These are phyloP conservation scores for Pilasporangium apinafurcum DNA, from an alignment of 352 stramenopile genomes.

Conservation along the genomic window DNA sequence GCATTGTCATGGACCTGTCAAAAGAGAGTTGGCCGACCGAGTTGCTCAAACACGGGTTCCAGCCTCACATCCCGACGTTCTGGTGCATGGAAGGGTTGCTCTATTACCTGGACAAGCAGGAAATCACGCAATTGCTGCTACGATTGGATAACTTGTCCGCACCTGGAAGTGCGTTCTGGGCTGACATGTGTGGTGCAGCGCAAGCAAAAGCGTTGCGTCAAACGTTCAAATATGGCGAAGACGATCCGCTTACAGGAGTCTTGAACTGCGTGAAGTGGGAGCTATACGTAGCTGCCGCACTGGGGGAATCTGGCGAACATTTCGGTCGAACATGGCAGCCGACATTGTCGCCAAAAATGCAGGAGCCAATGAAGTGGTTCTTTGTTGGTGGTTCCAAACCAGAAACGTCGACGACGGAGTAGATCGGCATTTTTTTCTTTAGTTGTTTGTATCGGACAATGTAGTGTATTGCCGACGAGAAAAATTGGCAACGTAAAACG, in stretches of 20 bases:
- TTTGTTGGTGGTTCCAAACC: conserved; percentile 8
- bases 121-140: conserved; percentile 40
- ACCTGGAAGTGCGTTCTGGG: conserved; percentile 36
- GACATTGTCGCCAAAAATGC: not conserved
- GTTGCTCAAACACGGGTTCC: conserved; percentile 27
- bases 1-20: conserved; percentile 41
- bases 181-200: conserved; percentile 21
- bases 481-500: no score
- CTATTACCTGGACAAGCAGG: conserved; percentile 29
- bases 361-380: conserved; percentile 6
- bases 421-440: no score
- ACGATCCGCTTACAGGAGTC: conserved; percentile 33
- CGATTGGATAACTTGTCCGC: conserved; percentile 44
- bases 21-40: conserved; percentile 36
- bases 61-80: conserved; percentile 39
- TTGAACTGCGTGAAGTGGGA: conserved; percentile 38
- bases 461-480: no score
- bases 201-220: conserved; percentile 19
- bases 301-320: conserved; percentile 16
- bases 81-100: conserved; percentile 49
- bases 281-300: conserved; percentile 20
- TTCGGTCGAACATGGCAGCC: conserved; percentile 40
- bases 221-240: conserved; percentile 36
- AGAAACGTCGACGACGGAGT: no score
- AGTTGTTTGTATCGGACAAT: no score